Base-by-base conservation (phyloP, 2,329 filamentous ascomycete species). In the Tolypocladium tundrense region DNA sequence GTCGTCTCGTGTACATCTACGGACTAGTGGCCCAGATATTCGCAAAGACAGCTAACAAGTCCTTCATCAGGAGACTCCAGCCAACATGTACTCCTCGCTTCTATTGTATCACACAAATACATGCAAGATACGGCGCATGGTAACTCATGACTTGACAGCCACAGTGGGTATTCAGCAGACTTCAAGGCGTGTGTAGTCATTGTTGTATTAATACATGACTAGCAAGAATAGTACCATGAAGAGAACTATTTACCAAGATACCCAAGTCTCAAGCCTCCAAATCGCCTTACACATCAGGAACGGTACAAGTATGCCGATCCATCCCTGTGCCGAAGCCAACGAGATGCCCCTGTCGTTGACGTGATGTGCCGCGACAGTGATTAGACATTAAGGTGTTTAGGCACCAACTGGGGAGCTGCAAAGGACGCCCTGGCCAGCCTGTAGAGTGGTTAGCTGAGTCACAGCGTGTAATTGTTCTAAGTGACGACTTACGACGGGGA, bases 401-500 rank as follows among this genome's bases (percentile, higher is more conserved):
- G 24, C 21, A 14, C 53, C 40, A 7, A 31, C 24, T 7, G 19
- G 11, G 10, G 19, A 0, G 1, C 21, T 0, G 59, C 60, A 62
- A n/a, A 62, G 60, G 16, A 62, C 2, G 4, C 0, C 40, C 41
- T 51, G 57, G 33, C 59, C 59, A 37, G 3, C 1, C 59, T 62
- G 27, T 14, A 40, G 27, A 14, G 27, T 2, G 6, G 16, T 21
- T 39, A 4, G 27, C 35, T 10, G 19, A 31, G 24, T 21, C 1
- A 33, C 19, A 3, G 21, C 19, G 19, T 13, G 8, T 2, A 31
- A 35, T 19, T 1, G 9, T 4, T 51, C 16, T 9, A n/a, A 10
- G 21, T n/a, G 9, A 51, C 16, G 27, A 58, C 61, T 57, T 54
- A 63, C 61, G 24, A 62, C 16, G 5, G 58, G 60, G 6, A 63